Conservation (phyloP, 768 basidiomycete species). For the Collybia sp. region DNA sequence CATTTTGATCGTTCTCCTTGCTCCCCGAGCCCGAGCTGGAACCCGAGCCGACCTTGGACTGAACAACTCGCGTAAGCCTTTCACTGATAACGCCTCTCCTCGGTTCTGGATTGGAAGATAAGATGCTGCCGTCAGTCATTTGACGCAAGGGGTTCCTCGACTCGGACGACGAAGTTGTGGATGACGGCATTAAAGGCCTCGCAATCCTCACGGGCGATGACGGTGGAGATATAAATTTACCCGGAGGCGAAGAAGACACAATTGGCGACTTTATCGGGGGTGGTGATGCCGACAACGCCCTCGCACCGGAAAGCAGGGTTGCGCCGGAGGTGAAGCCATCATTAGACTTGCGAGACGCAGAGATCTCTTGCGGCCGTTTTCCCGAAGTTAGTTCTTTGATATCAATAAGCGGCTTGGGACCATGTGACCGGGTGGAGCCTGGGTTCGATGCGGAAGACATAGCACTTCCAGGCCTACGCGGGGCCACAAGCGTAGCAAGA, state of each 20-base stretch:
- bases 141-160: background rate
- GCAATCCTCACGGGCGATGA: conserved; percentile 23
- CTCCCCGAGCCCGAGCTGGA: conserved; percentile 1
- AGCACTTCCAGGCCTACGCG: conserved; percentile 65
- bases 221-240: conserved; percentile 30
- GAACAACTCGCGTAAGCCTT: conserved; percentile 34
- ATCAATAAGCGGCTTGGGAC: conserved; percentile 46
- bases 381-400: conserved; percentile 36
- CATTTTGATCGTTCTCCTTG: too few relatives aligned
- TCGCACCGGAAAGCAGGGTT: conserved; percentile 16
- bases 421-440: background rate
- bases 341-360: conserved; percentile 14
- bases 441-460: conserved; percentile 35
- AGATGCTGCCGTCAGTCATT: background rate
- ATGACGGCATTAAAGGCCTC: conserved; percentile 3
- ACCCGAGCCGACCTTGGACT: conserved; percentile 12
- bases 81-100: conserved; percentile 35
- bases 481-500: conserved; percentile 55
- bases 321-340: conserved; percentile 34
- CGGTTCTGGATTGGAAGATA: conserved; percentile 9
- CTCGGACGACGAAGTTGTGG: background rate
- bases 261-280: conserved; percentile 5
- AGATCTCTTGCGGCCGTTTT: conserved; percentile 8
- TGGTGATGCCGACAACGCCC: background rate
- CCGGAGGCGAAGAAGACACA: conserved; percentile 19